Percentiles rank a stretch among this genome's conserved stretches.
These are phyloP conservation scores for Lepiota subincarnata DNA, from an alignment of 768 basidiomycete genomes.

Conservation along the genomic window DNA sequence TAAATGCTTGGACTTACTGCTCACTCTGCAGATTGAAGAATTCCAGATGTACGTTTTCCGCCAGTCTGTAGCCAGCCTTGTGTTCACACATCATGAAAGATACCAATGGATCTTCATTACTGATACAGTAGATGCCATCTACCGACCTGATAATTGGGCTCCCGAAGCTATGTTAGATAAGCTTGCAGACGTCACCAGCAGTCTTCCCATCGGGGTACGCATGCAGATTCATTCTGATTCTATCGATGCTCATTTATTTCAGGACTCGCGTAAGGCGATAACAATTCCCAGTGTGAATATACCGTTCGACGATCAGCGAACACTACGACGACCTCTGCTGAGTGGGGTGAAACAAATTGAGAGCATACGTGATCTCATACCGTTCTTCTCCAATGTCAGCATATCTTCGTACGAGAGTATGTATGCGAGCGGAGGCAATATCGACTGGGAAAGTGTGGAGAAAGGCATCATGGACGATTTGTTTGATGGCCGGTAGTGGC, in stretches of 20 bases:
- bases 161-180: slow-evolving; percentile 91
- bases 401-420: slow-evolving; percentile 87
- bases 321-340: slow-evolving; percentile 74
- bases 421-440: slow-evolving; percentile 72
- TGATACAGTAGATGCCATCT: slow-evolving; percentile 94
- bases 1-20: slow-evolving; percentile 91
- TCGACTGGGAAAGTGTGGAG: slow-evolving; percentile 93
- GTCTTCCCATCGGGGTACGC: slow-evolving; percentile 48
- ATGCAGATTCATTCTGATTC: not conserved
- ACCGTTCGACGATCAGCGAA: slow-evolving; percentile 32
- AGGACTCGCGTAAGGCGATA: slow-evolving; percentile 26
- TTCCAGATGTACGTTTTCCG: slow-evolving; percentile 78
- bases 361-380: slow-evolving; percentile 79
- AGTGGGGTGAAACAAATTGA: slow-evolving; percentile 66
- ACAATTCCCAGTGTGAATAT: slow-evolving; percentile 24
- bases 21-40: slow-evolving; percentile 92
- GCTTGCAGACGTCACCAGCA: slow-evolving; percentile 77
- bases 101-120: slow-evolving; percentile 99
- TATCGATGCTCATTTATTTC: not conserved
- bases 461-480: slow-evolving; percentile 77
- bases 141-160: slow-evolving; percentile 76
- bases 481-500: slow-evolving; percentile 72
- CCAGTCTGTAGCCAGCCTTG: not conserved
- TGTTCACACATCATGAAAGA: slow-evolving; percentile 30
- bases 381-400: slow-evolving; percentile 89